A percentile compares a stretch with the other conserved stretches of the same genome.
phyloP scores from a whole-genome alignment of 2,329 filamentous ascomycete genomes.

The Aaosphaeria pasadenensis region DNA sequence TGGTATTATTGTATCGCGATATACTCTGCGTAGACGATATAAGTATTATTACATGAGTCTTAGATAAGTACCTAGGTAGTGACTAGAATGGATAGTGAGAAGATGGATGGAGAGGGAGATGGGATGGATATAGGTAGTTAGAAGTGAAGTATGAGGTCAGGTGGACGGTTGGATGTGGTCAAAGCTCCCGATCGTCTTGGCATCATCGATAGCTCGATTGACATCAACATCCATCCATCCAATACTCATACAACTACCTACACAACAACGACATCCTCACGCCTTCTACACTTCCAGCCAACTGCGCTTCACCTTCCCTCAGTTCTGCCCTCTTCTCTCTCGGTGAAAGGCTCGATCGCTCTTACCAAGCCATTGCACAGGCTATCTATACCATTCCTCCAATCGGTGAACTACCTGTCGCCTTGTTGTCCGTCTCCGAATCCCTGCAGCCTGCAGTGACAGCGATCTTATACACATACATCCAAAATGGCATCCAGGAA shows the following conservation, averaged over 20 bases:
- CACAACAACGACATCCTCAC: neutral
- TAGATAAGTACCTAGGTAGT: neutral
- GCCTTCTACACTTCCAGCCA: neutral
- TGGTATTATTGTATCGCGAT: too few species aligned
- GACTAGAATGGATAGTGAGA: neutral
- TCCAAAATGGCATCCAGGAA: conserved; percentile 50
- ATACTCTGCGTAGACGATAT: neutral
- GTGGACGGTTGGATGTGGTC: conserved; percentile 3
- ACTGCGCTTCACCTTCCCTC: neutral
- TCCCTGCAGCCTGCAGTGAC: neutral
- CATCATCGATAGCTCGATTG: conserved; percentile 4
- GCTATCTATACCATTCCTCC: neutral
- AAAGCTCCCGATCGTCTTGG: conserved; percentile 3
- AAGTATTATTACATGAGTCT: neutral
- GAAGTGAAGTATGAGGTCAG: neutral
- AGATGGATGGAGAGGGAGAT: too few species aligned
- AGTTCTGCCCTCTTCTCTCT: neutral
- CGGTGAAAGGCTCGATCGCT: too few species aligned
- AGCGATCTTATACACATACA: neutral
- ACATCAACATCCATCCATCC: conserved; percentile 2
- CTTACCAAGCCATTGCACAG: too few species aligned
- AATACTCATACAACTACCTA: neutral
- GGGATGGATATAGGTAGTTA: neutral
- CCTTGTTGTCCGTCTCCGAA: neutral
- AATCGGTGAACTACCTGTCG: neutral